Conservation (phyloP, 164 flowering plant species). For the Nelumbo lutea region DNA sequence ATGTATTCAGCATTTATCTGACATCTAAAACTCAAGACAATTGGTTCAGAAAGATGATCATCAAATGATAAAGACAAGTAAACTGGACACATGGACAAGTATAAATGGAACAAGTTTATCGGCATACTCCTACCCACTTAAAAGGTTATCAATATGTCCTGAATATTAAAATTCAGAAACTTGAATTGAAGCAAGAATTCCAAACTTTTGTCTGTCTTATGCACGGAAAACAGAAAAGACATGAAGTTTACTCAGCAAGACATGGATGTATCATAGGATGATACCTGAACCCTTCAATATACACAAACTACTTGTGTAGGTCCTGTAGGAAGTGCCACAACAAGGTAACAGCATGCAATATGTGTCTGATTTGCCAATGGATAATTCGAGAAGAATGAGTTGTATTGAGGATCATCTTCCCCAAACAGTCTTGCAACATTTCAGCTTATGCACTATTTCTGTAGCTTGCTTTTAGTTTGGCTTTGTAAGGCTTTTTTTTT, state of each 20-base stretch:
- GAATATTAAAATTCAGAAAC: background rate
- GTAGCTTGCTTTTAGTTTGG: no score
- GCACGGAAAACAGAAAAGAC: no score
- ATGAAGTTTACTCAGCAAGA: background rate
- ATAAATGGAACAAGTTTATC: background rate
- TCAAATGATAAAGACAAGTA: background rate
- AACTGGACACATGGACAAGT: background rate
- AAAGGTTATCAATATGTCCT: background rate
- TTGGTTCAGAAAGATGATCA: background rate
- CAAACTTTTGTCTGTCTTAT: background rate
- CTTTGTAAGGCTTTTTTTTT: no score
- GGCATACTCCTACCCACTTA: background rate
- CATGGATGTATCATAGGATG: background rate
- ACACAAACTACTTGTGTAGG: no score
- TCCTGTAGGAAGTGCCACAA: no score
- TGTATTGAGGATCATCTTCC: no score
- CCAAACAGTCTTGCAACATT: no score
- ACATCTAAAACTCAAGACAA: background rate
- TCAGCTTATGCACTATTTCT: no score
- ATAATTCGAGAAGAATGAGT: no score
- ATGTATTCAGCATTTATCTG: background rate
- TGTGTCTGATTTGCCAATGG: no score
- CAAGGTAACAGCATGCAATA: no score
- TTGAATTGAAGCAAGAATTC: background rate
- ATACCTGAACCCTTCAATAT: no score